These are phyloP conservation scores for Lactarius sp. DNA, from an alignment of 768 basidiomycete species.

Conservation along the genomic window DNA sequence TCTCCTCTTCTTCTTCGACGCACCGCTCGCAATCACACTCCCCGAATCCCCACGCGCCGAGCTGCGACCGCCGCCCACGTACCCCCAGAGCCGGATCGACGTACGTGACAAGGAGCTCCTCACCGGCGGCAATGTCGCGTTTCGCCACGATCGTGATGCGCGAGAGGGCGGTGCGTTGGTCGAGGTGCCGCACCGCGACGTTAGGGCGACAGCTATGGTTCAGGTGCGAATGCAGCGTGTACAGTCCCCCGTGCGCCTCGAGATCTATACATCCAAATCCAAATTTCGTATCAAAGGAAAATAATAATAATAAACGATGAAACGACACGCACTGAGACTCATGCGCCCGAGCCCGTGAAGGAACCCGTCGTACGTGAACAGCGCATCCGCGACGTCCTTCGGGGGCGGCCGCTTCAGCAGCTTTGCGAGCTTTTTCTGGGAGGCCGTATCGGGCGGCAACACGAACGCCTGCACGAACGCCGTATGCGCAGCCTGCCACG, in stretches of 20 bases:
- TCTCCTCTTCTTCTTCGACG: constrained; percentile 43
- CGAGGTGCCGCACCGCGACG: constrained; percentile 70
- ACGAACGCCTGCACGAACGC: constrained; percentile 60
- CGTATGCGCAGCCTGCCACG: constrained; percentile 63
- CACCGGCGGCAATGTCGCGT: constrained; percentile 55
- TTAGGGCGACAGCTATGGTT: constrained; percentile 86
- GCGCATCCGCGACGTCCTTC: constrained; percentile 45
- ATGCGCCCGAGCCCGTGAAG: constrained; percentile 68
- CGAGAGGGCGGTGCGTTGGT: constrained; percentile 60
- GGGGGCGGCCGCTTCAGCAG: constrained; percentile 49
- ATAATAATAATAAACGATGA: neutral
- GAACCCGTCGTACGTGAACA: constrained; percentile 78
- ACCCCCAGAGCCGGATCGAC: constrained; percentile 57
- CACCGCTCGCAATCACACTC: constrained; percentile 67
- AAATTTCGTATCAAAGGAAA: neutral
- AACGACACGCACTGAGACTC: constrained; percentile 61
- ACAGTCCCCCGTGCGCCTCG: constrained; percentile 83
- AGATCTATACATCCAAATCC: constrained; percentile 45
- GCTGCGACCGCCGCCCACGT: constrained; percentile 44
- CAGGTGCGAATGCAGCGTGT: constrained; percentile 78
- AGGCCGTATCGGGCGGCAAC: constrained; percentile 44
- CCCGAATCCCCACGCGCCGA: constrained; percentile 74
- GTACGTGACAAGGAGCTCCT: constrained; percentile 76
- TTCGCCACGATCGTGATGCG: constrained; percentile 74
- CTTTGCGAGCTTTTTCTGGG: constrained; percentile 54